A percentile compares a stretch with the other conserved stretches of the same genome.
phyloP scores from a whole-genome alignment of 768 basidiomycete genomes.

The Kwoniella shandongensis region DNA sequence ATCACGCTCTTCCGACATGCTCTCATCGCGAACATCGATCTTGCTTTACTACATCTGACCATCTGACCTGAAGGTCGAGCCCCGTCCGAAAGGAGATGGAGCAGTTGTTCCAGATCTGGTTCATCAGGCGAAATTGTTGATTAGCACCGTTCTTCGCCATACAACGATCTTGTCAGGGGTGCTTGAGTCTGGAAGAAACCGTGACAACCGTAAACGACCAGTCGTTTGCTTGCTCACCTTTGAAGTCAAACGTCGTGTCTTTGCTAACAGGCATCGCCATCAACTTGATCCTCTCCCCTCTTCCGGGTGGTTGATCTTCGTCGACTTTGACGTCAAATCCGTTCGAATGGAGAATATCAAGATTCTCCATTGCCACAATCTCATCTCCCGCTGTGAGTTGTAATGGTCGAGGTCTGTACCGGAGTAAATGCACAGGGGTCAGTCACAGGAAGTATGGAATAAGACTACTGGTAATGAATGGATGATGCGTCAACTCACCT shows the following conservation, averaged over 20 bases:
- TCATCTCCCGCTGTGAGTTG: conserved; percentile 89
- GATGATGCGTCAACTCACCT: conserved; percentile 58
- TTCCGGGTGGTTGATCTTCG: conserved; percentile 57
- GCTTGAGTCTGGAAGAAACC: no score
- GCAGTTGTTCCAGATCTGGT: conserved; percentile 91
- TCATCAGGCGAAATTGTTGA: no score
- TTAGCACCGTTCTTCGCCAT: no score
- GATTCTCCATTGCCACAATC: conserved; percentile 78
- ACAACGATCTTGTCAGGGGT: no score
- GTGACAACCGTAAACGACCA: no score
- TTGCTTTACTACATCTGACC: conserved; percentile 88
- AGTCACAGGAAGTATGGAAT: not conserved
- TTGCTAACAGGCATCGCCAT: conserved; percentile 88
- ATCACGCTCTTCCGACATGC: conserved; percentile 96
- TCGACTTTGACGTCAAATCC: conserved; percentile 79
- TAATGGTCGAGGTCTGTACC: conserved; percentile 69
- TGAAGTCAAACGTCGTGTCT: conserved; percentile 80
- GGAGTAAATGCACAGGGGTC: conserved; percentile 8
- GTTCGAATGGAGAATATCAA: conserved; percentile 77
- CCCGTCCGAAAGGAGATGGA: conserved; percentile 74
- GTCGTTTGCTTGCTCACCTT: no score
- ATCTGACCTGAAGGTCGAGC: conserved; percentile 68
- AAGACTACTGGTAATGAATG: not conserved
- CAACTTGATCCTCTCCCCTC: conserved; percentile 60
- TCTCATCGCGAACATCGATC: conserved; percentile 93